These are phyloP conservation scores for Ochromonas danica DNA, from an alignment of 108 stramenopile species.

Conservation along the genomic window DNA sequence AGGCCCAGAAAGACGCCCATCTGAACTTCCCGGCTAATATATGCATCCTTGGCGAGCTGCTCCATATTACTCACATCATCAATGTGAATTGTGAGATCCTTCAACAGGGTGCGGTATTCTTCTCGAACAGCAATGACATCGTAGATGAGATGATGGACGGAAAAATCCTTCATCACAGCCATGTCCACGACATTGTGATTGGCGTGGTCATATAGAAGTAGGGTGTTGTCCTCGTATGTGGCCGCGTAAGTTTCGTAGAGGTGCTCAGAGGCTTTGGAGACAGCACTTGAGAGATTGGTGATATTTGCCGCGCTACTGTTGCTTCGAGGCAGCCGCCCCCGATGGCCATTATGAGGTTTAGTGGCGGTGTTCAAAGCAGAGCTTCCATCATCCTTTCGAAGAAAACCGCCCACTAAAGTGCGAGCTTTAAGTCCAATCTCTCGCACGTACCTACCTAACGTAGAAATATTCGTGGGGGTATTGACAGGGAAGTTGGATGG, in stretches of 20 bases:
- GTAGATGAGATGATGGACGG: too few species aligned
- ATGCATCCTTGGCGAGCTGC: neutral
- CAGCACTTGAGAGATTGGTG: neutral
- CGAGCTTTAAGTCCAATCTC: slow-evolving; percentile 17
- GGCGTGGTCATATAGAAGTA: too few species aligned
- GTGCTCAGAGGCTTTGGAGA: neutral
- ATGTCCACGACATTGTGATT: too few species aligned
- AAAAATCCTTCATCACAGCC: too few species aligned
- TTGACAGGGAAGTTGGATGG: too few species aligned
- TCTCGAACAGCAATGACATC: too few species aligned
- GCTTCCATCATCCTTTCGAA: slow-evolving; percentile 12
- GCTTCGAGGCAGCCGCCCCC: neutral
- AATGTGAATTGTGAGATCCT: neutral
- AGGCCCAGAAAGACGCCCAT: neutral
- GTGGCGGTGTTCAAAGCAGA: neutral
- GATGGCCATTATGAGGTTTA: neutral
- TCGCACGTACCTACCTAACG: neutral
- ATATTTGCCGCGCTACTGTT: neutral
- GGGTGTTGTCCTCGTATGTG: too few species aligned
- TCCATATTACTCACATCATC: slow-evolving; percentile 6
- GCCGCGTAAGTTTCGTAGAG: neutral
- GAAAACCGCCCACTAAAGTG: slow-evolving; percentile 1
- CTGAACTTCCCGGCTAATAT: neutral
- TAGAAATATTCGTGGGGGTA: neutral
- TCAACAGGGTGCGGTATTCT: neutral